Percentiles rank a stretch among this genome's conserved stretches.
phyloP scores from a whole-genome alignment of 1,139 yeast genomes.

The Pichia sp. region DNA sequence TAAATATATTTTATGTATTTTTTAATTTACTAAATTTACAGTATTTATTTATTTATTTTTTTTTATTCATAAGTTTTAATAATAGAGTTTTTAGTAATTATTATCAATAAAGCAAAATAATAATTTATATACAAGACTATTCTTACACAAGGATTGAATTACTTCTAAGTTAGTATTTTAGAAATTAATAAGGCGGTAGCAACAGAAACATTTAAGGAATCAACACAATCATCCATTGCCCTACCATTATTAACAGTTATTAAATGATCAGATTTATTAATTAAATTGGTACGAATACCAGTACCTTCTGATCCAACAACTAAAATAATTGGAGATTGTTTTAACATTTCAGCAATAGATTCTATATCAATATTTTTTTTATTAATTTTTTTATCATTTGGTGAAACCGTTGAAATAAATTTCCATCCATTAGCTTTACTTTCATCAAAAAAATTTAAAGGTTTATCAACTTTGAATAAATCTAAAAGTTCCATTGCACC shows the following conservation, averaged over 20 bases:
- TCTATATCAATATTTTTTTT: conserved; percentile 34
- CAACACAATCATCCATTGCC: conserved; percentile 45
- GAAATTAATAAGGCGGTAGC: conserved; percentile 46
- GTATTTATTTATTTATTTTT: background rate
- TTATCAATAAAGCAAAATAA: too few species aligned
- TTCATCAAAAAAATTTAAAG: conserved; percentile 55
- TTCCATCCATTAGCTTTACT: conserved; percentile 62
- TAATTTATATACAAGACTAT: background rate
- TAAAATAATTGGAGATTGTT: conserved; percentile 54
- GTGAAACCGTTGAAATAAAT: conserved; percentile 57
- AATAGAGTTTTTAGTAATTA: too few species aligned
- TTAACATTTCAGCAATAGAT: conserved; percentile 40
- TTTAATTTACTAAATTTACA: background rate
- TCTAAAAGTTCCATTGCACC: conserved; percentile 82
- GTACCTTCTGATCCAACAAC: conserved; percentile 83
- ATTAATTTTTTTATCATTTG: conserved; percentile 21
- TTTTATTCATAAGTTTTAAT: too few species aligned
- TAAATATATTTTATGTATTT: background rate
- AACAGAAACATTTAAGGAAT: conserved; percentile 84
- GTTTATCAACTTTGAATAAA: conserved; percentile 50
- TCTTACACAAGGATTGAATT: too few species aligned
- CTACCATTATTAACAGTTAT: conserved; percentile 42
- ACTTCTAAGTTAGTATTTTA: conserved; percentile 3
- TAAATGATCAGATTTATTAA: conserved; percentile 56
- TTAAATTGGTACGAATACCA: conserved; percentile 67